Evolutionary conservation across 352 stramenopile species (phyloP).

Genomic region (Phytophthora foliorum): DNA sequence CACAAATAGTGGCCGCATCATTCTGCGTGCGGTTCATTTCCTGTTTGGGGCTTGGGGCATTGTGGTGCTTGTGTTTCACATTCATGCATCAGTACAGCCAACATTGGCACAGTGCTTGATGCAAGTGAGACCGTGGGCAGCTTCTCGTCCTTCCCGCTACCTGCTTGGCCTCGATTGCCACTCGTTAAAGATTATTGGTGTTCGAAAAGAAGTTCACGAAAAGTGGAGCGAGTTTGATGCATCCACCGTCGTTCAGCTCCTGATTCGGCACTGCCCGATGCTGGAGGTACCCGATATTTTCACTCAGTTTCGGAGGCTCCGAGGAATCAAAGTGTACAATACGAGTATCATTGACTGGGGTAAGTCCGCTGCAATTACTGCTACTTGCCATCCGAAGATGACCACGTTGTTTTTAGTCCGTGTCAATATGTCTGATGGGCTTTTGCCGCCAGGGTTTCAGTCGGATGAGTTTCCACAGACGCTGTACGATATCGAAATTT

Average conservation of each 20-base stretch:
- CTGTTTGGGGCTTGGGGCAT: slow-evolving; percentile 25
- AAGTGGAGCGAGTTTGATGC: slow-evolving; percentile 40
- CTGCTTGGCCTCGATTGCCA: slow-evolving; percentile 45
- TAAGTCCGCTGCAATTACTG: slow-evolving; percentile 28
- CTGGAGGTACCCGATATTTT: slow-evolving; percentile 42
- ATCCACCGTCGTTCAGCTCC: slow-evolving; percentile 35
- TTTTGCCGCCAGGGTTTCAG: slow-evolving; percentile 45
- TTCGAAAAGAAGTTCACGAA: slow-evolving; percentile 14
- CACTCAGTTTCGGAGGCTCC: slow-evolving; percentile 32
- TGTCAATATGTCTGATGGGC: slow-evolving; percentile 43
- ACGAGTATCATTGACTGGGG: slow-evolving; percentile 42
- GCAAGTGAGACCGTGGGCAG: slow-evolving; percentile 46
- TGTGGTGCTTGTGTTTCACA: slow-evolving; percentile 27
- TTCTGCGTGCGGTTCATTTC: slow-evolving; percentile 16
- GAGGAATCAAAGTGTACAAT: slow-evolving; percentile 54
- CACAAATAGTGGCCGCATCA: neutral
- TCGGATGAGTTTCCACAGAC: slow-evolving; percentile 40
- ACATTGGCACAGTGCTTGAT: slow-evolving; percentile 35
- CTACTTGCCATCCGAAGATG: slow-evolving; percentile 33
- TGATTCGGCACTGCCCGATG: slow-evolving; percentile 45
- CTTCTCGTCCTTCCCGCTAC: slow-evolving; percentile 41
- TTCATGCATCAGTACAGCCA: slow-evolving; percentile 23
- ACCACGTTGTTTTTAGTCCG: slow-evolving; percentile 41
- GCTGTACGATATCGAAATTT: slow-evolving; percentile 53
- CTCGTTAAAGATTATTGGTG: slow-evolving; percentile 18